phyloP scores from a whole-genome alignment of 2,329 filamentous ascomycete species.

The Pseudogymnoascus sp. region DNA sequence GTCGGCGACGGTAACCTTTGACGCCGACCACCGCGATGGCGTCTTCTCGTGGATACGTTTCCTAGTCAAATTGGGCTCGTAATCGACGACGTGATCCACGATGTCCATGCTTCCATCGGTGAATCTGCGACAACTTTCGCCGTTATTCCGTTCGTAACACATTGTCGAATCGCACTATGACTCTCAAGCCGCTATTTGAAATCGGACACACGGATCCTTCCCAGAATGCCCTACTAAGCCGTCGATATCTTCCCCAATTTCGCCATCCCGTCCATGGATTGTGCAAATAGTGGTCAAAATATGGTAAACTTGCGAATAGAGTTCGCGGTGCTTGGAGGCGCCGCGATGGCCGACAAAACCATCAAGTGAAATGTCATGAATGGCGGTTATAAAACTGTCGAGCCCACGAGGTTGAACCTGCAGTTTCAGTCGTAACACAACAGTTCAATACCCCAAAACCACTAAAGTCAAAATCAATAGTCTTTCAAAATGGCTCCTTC shows the following conservation, averaged over 20 bases:
- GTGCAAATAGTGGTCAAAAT: neutral
- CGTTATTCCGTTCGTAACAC: neutral
- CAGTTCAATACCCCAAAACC: neutral
- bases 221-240: neutral
- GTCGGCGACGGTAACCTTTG: neutral
- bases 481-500: constrained; percentile 7
- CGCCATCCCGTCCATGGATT: neutral
- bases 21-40: constrained; percentile 1
- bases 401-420: neutral
- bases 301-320: neutral
- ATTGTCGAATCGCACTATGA: neutral
- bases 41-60: neutral
- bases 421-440: constrained; percentile 3
- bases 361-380: neutral
- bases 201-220: neutral
- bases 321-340: neutral
- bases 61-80: neutral
- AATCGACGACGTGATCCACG: constrained; percentile 7
- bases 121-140: neutral
- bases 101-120: neutral
- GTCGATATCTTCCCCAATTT: neutral
- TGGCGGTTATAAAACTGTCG: neutral
- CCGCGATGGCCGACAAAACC: constrained; percentile 2
- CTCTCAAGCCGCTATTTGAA: neutral
- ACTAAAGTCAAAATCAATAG: neutral